Conservation (phyloP, 768 basidiomycete genomes). For the Lactarius psammicola region DNA sequence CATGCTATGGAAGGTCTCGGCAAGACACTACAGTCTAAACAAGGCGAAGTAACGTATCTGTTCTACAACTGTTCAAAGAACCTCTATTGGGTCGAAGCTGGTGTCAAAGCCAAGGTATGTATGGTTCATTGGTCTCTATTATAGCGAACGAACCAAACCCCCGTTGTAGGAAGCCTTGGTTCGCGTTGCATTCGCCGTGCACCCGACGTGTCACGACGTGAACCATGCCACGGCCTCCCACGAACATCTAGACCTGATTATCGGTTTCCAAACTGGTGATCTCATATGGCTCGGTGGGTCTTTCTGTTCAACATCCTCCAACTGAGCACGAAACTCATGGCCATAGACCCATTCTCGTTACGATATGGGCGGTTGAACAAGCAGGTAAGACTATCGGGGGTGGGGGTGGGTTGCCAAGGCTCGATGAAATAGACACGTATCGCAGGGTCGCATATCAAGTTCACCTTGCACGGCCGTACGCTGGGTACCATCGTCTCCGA, state of each 20-base stretch:
- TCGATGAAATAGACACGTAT: constrained; percentile 19
- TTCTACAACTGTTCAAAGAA: constrained; percentile 88
- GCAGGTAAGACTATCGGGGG: constrained; percentile 46
- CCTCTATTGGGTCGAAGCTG: constrained; percentile 83
- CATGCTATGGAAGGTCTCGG: constrained; percentile 77
- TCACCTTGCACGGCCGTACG: constrained; percentile 87
- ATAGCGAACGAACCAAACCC: not conserved
- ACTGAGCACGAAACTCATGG: constrained; percentile 8
- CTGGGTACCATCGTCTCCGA: constrained; percentile 81
- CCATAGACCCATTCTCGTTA: constrained; percentile 69
- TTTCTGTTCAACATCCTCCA: constrained; percentile 3
- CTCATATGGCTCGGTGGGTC: constrained; percentile 86
- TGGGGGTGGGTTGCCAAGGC: not conserved
- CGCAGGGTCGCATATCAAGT: constrained; percentile 70
- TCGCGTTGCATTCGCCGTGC: constrained; percentile 78
- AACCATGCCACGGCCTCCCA: constrained; percentile 74
- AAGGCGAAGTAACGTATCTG: constrained; percentile 81
- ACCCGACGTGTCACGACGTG: constrained; percentile 90
- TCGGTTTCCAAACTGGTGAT: constrained; percentile 95
- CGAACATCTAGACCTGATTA: constrained; percentile 80
- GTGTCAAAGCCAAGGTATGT: constrained; percentile 78
- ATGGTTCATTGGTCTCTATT: no score
- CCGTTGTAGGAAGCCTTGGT: constrained; percentile 74
- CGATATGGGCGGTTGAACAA: constrained; percentile 89
- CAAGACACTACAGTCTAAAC: constrained; percentile 68